Base-by-base conservation (phyloP, 208 protist species). In the Angomonas deanei region DNA sequence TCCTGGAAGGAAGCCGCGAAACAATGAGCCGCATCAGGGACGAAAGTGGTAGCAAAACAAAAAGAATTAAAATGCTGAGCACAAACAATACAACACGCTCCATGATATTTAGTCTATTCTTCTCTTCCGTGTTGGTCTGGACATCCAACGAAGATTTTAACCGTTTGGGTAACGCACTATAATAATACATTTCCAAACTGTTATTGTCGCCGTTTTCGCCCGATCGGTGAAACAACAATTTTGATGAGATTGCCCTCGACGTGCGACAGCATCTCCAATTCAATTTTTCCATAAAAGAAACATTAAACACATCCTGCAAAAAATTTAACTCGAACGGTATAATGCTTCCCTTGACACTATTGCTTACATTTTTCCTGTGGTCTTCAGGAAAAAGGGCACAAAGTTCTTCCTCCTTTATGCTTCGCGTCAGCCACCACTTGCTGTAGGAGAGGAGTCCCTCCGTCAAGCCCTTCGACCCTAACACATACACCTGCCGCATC, bases 401-500 rank as follows among this genome's bases (percentile, higher is more conserved):
- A 42, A 86, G 68, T 23, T 86, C 79, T 23, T 46, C 21, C 23
- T 27, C 19, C 10, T 6, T 49, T 11, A 86, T 60, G 0, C 74
- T 46, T 17, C 79, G 74, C 64, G 78, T 67, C 57, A 86, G 55
- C 80, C 80, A 86, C 80, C 80, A 86, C 54, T 33, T 66, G 2
- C 65, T 74, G 34, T 70, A 69, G 3, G 57, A 68, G 30, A 74
- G 67, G 47, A 86, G 46, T 28, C 72, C 62, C 5, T 66, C 55
- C 0, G 30, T 13, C 6, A 70, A 49, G 0, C 65, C 68, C 36
- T 66, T 54, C 13, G 33, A 50, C 24, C 50, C 52, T 15, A 42
- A 30, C 2, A 82, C 49, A 48, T 75, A 86, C 24, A 78, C 38
- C 34, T 73, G 65, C 3, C 79, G 70, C 19, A 72, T 78, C 61